Conservation (phyloP, 495 filamentous ascomycete genomes). For the Xylaria scruposa region DNA sequence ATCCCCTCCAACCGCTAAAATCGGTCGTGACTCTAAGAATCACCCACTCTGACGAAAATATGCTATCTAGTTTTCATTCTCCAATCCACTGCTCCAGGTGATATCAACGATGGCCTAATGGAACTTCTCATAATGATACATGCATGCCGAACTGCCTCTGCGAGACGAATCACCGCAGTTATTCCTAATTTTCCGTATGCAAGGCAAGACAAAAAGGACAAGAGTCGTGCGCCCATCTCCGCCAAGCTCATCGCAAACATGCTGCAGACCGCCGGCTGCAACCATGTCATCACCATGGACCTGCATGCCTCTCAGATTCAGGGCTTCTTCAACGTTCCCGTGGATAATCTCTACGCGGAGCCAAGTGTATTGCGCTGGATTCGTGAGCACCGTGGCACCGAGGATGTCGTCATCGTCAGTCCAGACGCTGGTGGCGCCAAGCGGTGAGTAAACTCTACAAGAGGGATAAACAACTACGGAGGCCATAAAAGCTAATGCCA, state of each 20-base stretch:
- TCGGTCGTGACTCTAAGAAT: conserved; percentile 9
- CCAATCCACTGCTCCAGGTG: conserved; percentile 92
- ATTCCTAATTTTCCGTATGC: conserved; percentile 91
- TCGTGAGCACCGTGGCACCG: conserved; percentile 79
- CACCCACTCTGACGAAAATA: conserved; percentile 25
- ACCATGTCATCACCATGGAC: conserved; percentile 91
- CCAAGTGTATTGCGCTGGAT: conserved; percentile 92
- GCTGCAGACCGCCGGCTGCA: conserved; percentile 90
- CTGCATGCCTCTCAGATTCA: conserved; percentile 78
- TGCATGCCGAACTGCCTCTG: conserved; percentile 96
- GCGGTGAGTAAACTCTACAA: conserved; percentile 62
- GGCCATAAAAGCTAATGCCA: background rate
- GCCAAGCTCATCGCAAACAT: conserved; percentile 97
- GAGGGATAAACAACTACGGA: background rate
- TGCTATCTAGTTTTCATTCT: conserved; percentile 78
- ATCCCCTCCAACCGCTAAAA: conserved; percentile 19
- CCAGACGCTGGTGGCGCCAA: conserved; percentile 97
- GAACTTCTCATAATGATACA: conserved; percentile 99
- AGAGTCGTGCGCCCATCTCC: conserved; percentile 83
- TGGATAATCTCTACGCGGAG: conserved; percentile 97
- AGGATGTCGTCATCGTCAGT: conserved; percentile 92
- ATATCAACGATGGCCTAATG: conserved; percentile 99
- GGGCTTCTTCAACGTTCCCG: conserved; percentile 98
- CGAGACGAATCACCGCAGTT: conserved; percentile 87
- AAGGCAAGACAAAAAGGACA: conserved; percentile 99